A percentile compares a stretch with the other conserved stretches of the same genome.
Conservation (phyloP, 805 yeast genomes). For the Grigorovia jiainica region DNA sequence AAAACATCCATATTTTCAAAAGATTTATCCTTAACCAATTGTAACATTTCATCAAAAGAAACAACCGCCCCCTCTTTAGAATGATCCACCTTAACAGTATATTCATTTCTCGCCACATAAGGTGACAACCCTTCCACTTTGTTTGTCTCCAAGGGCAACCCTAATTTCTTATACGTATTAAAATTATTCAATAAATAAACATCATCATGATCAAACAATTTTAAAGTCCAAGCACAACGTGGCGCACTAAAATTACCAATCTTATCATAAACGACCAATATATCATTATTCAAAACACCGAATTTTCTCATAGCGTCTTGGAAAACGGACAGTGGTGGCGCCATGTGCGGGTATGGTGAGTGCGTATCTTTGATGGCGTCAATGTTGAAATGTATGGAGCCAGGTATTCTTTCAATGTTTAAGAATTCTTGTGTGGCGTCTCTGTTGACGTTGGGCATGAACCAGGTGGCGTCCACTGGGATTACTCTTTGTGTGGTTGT, state of each 20-base stretch:
- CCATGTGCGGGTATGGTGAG: constrained; percentile 82
- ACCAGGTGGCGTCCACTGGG: constrained; percentile 89
- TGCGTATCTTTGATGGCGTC: constrained; percentile 52
- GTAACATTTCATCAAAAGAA: constrained; percentile 54
- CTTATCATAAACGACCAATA: constrained; percentile 74
- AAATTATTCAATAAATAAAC: constrained; percentile 67
- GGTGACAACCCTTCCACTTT: constrained; percentile 9
- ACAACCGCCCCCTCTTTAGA: constrained; percentile 44
- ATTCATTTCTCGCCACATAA: constrained; percentile 11
- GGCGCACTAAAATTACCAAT: constrained; percentile 82
- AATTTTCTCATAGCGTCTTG: constrained; percentile 41
- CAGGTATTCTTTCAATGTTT: constrained; percentile 47
- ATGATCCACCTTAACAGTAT: constrained; percentile 30
- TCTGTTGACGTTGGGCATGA: constrained; percentile 64
- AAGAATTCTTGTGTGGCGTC: constrained; percentile 50
- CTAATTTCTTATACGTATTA: constrained; percentile 37
- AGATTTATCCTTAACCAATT: constrained; percentile 35
- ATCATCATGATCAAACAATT: constrained; percentile 64
- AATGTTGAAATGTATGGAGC: constrained; percentile 68
- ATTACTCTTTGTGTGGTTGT: constrained; percentile 28
- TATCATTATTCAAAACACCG: constrained; percentile 49
- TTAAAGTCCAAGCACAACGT: constrained; percentile 85
- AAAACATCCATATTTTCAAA: not conserved
- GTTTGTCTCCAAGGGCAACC: constrained; percentile 37
- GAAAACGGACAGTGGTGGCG: constrained; percentile 56